A percentile compares a stretch with the other conserved stretches of the same genome.
Evolutionary conservation across 2,329 filamentous ascomycete species (phyloP).

Genomic region (Cladophialophora carrionii): DNA sequence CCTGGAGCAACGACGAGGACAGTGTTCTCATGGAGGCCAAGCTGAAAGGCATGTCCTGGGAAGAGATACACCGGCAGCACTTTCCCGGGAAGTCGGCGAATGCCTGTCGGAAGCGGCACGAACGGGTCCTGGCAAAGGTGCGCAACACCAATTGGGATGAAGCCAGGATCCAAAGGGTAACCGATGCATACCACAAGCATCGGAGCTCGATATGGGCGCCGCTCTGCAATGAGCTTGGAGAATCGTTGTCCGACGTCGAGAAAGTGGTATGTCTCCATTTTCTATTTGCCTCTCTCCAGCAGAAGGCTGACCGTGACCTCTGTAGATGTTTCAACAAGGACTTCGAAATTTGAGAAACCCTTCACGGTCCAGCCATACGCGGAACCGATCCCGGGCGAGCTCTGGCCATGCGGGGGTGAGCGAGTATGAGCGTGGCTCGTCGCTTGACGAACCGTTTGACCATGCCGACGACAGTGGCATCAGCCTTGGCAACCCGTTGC

Average conservation of each 20-base stretch:
- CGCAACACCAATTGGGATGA: conserved; percentile 78
- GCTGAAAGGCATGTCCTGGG: conserved; percentile 78
- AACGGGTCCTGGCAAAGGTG: conserved; percentile 74
- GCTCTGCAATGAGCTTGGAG: conserved; percentile 64
- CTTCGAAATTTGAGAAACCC: conserved; percentile 57
- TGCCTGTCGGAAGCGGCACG: conserved; percentile 86
- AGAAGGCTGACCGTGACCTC: background rate
- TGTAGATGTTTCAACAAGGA: conserved; percentile 66
- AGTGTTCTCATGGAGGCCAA: conserved; percentile 71
- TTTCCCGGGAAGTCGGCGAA: conserved; percentile 78
- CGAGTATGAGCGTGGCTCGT: conserved; percentile 25
- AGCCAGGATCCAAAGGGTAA: conserved; percentile 72
- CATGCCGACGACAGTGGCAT: conserved; percentile 39
- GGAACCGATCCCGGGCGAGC: conserved; percentile 30
- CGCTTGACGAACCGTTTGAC: conserved; percentile 24
- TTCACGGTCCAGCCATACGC: conserved; percentile 24
- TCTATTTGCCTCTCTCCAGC: background rate
- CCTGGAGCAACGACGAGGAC: conserved; percentile 77
- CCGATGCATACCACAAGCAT: conserved; percentile 72
- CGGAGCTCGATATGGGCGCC: conserved; percentile 80
- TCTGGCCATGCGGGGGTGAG: conserved; percentile 26
- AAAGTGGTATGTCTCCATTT: conserved; percentile 67
- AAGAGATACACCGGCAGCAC: conserved; percentile 73
- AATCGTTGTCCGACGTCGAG: conserved; percentile 70
- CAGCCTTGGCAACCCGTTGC: conserved; percentile 24